Evolutionary conservation across 768 basidiomycete species (phyloP).

Genomic region (Termitomyces sp.): DNA sequence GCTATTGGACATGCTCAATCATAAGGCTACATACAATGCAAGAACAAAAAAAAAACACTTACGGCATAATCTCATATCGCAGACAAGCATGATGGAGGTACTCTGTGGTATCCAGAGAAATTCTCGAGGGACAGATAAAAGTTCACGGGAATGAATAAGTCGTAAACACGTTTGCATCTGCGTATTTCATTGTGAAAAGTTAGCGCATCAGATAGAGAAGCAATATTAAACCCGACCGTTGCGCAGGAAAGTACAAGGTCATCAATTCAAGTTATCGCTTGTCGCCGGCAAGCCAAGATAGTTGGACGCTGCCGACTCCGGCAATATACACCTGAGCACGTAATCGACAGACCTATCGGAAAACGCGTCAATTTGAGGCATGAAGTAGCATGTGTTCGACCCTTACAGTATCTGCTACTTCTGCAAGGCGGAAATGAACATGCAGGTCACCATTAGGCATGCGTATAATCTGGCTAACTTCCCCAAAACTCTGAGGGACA

Average conservation of each 20-base stretch:
- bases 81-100: slow-evolving; percentile 9
- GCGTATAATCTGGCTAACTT: slow-evolving; percentile 64
- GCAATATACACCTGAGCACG: slow-evolving; percentile 69
- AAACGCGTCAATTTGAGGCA: neutral
- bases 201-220: neutral
- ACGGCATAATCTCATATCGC: slow-evolving; percentile 17
- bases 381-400: neutral
- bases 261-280: slow-evolving; percentile 24
- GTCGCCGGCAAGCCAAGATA: slow-evolving; percentile 68
- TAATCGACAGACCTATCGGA: slow-evolving; percentile 63
- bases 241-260: neutral
- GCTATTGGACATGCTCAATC: neutral
- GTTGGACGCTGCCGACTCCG: slow-evolving; percentile 71
- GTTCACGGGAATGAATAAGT: slow-evolving; percentile 6
- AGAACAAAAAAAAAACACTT: neutral
- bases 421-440: slow-evolving; percentile 65
- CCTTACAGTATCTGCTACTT: slow-evolving; percentile 77
- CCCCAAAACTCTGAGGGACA: slow-evolving; percentile 58
- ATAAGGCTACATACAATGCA: neutral
- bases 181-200: neutral
- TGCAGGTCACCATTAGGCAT: slow-evolving; percentile 78
- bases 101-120: slow-evolving; percentile 5
- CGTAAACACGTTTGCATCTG: slow-evolving; percentile 10
- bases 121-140: slow-evolving; percentile 1
- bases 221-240: neutral